These are phyloP conservation scores for Mucor sp. DNA, from an alignment of 371 early-diverging fungal genomes.

Conservation along the genomic window DNA sequence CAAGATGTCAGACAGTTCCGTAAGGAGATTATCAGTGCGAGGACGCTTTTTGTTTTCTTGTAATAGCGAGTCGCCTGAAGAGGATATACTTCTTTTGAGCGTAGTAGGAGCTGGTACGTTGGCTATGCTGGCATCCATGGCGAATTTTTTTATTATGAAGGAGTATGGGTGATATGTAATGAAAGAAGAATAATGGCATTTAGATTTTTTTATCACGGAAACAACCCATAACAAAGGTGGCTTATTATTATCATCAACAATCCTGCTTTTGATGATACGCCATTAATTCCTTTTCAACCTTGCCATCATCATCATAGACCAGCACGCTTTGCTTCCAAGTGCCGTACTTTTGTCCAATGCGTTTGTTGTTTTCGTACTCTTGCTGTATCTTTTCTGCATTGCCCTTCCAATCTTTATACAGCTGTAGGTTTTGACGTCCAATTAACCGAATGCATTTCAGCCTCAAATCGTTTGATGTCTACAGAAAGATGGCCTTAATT, in stretches of 20 bases:
- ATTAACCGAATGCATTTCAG: conserved; percentile 84
- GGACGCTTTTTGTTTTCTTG: conserved; percentile 12
- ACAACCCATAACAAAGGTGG: background rate
- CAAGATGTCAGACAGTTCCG: conserved; percentile 34
- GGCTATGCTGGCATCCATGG: background rate
- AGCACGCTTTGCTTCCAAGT: conserved; percentile 83
- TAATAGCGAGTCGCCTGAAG: background rate
- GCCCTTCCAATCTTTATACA: conserved; percentile 88
- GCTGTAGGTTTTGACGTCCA: conserved; percentile 87
- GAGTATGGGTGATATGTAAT: background rate
- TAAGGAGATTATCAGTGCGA: conserved; percentile 18
- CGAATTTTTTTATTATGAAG: background rate
- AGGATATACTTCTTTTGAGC: conserved; percentile 18
- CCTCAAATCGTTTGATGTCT: conserved; percentile 83
- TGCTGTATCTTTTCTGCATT: conserved; percentile 65
- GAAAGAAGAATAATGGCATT: background rate
- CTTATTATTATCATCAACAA: conserved; percentile 6
- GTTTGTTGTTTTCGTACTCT: conserved; percentile 82
- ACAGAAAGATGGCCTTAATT: background rate
- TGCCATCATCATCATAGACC: conserved; percentile 85
- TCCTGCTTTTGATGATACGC: conserved; percentile 19
- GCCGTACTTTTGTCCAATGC: conserved; percentile 73
- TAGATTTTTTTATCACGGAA: background rate
- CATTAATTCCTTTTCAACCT: conserved; percentile 55
- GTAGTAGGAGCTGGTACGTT: background rate